A percentile compares a stretch with the other conserved stretches of the same genome.
phyloP scores from a whole-genome alignment of 768 basidiomycete genomes.

The Mycena haematopus region DNA sequence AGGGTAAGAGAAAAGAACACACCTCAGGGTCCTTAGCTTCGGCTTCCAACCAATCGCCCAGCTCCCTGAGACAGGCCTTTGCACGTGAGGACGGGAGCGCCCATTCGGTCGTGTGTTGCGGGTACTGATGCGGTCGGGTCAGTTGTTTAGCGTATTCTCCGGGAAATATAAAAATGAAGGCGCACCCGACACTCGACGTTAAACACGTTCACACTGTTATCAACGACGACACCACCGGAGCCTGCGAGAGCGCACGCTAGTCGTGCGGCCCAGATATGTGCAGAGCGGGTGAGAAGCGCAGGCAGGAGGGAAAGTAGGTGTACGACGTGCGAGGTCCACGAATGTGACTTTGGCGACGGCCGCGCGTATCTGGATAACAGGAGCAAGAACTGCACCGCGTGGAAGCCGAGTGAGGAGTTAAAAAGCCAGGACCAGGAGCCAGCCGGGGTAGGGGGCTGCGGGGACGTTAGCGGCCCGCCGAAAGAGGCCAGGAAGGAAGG shows the following conservation, averaged over 20 bases:
- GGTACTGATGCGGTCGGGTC: conserved; percentile 57
- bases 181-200: conserved; percentile 92
- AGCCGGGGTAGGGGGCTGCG: conserved; percentile 38
- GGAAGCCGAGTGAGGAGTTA: conserved; percentile 76
- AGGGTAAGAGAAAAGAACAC: background rate
- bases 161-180: conserved; percentile 24
- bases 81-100: conserved; percentile 81
- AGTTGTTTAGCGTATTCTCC: too few species aligned
- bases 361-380: conserved; percentile 63
- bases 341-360: background rate
- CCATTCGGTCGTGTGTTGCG: conserved; percentile 96
- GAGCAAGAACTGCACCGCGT: conserved; percentile 83
- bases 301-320: background rate
- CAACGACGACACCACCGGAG: conserved; percentile 56
- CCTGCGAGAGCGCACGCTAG: conserved; percentile 74
- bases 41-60: conserved; percentile 72
- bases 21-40: conserved; percentile 44
- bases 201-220: conserved; percentile 84
- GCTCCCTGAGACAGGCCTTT: conserved; percentile 68
- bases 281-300: background rate
- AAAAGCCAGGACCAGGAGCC: conserved; percentile 58
- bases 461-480: background rate
- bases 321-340: background rate
- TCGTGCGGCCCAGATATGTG: conserved; percentile 65
- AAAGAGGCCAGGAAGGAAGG: background rate